Percentiles rank a stretch among this genome's conserved stretches.
phyloP scores from a whole-genome alignment of 1,284 basidiomycete genomes.

The Tilletia walkeri region DNA sequence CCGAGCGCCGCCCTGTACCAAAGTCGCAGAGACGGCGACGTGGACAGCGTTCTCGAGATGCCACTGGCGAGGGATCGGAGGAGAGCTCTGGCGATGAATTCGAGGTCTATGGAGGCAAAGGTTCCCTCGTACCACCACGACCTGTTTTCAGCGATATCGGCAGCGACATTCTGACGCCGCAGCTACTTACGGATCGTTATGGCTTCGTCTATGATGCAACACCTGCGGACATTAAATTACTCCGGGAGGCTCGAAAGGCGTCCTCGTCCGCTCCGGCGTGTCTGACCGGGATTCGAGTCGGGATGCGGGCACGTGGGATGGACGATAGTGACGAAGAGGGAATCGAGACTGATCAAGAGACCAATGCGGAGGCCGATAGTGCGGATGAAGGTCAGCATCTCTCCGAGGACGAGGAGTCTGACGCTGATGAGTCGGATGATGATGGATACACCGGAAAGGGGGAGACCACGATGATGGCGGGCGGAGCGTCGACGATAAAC shows the following conservation, averaged over 20 bases:
- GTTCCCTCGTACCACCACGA: conserved; percentile 36
- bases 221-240: conserved; percentile 75
- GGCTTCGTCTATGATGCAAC: conserved; percentile 82
- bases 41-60: too few species aligned
- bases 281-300: conserved; percentile 77
- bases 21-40: neutral
- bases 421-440: neutral
- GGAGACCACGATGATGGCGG: conserved; percentile 22
- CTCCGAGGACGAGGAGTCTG: conserved; percentile 25
- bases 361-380: neutral
- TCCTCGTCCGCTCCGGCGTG: conserved; percentile 75
- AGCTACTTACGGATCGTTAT: conserved; percentile 82
- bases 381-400: conserved; percentile 25
- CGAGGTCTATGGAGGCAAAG: conserved; percentile 55
- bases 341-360: neutral
- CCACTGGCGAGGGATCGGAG: conserved; percentile 24
- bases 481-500: conserved; percentile 17
- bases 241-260: conserved; percentile 71
- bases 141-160: conserved; percentile 30
- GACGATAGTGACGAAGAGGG: conserved; percentile 38
- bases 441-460: neutral
- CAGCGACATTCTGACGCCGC: conserved; percentile 60
- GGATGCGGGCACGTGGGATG: conserved; percentile 55
- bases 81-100: conserved; percentile 51
- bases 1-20: too few species aligned